Evolutionary conservation across 2,329 filamentous ascomycete genomes (phyloP), one percentile per base, ranked within the genome.

Genomic region (Sordariomycetes sp.): DNA sequence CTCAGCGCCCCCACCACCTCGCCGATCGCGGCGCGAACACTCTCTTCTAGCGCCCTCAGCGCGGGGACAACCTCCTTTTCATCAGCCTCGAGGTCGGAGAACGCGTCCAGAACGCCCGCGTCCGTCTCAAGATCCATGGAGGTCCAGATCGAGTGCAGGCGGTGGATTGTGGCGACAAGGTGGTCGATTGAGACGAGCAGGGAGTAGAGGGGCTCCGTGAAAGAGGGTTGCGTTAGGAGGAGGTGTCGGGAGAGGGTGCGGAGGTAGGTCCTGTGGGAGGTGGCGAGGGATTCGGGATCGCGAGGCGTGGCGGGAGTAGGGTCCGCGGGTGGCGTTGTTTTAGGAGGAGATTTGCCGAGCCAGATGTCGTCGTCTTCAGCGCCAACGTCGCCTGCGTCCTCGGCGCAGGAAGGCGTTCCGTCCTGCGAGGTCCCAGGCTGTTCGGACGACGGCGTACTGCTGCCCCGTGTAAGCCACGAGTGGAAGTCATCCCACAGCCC

Each of bases 251-350:
- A 73, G 2, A 97, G 75, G 2, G 84, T 81, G 39, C 78, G 74
- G 13, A 97, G 80, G 67, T 95, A 96, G 20, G 79, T 74, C 17
- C 84, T 79, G 69, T 97, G 92, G 2, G 90, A 90, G 3, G 82
- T 80, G 5, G 90, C 84, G 24, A 97, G 79, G 2, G 86, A 85
- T 70, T 96, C 90, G 0, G 92, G 91, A 66, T 97, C 92, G 63
- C 89, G 86, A 2, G 52, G 56, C 25, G 35, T 65, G 64, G 24
- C 61, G 61, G 12, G 57, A 58, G 28, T 58, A 58, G n/a, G 24
- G 59, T 63, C 56, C 57, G 61, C 15, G 63, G 53, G 53, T 61
- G 52, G 62, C 64, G 59, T 58, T 55, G 17, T 62, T 20, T 20
- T 22, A n/a, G 10, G 12, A 3, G 24, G 24, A 3, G 56, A 34